Evolutionary conservation across 1,284 basidiomycete species (phyloP), one percentile per base, ranked within the genome.

Genomic region (Ganoderma boninense): DNA sequence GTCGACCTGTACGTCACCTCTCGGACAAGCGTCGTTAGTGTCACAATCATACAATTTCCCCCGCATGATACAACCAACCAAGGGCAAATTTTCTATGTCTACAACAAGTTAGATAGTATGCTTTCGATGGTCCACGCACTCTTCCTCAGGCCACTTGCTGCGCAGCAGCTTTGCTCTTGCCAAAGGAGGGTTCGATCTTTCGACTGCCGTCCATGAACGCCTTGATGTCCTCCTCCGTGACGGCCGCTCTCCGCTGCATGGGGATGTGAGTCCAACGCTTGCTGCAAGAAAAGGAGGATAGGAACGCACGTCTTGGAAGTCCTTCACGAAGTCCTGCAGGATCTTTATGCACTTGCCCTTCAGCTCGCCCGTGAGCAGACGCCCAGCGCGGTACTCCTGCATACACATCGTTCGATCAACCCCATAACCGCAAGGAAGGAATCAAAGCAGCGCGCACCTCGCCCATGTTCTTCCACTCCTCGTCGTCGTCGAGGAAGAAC

Each of bases 401-500:
- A 74, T 32, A 7, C 43, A 44, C 42, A 59, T 65, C 16, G 11
- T 54, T 38, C 46, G n/a, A 54, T 43, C 42, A 16, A 44, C 60
- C 35, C 57, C 65, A 13, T 3, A 32, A 4, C 49, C 4, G 11
- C 29, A 63, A 26, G 44, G 57, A n/a, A 23, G 5, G 13, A 1
- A 26, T 18, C 13, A 29, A 43, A 70, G n/a, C 8, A 20, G 7
- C 6, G 80, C 90, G 72, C 74, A 96, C 96, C 82, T 89, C 88
- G 46, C 91, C 95, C 68, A 98, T 82, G 76, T 85, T 86, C 73
- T 87, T 89, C 75, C 98, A 86, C 83, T 96, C 94, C 35, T 90
- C 94, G 73, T 99, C 98, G 77, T 98, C 95, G 4, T 99, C 97
- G 79, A 98, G 85, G 83, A 99, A 98, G 88, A 99, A 99, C n/a